phyloP scores from a whole-genome alignment of 2,329 filamentous ascomycete species.

The Dactylonectria macrodidyma region DNA sequence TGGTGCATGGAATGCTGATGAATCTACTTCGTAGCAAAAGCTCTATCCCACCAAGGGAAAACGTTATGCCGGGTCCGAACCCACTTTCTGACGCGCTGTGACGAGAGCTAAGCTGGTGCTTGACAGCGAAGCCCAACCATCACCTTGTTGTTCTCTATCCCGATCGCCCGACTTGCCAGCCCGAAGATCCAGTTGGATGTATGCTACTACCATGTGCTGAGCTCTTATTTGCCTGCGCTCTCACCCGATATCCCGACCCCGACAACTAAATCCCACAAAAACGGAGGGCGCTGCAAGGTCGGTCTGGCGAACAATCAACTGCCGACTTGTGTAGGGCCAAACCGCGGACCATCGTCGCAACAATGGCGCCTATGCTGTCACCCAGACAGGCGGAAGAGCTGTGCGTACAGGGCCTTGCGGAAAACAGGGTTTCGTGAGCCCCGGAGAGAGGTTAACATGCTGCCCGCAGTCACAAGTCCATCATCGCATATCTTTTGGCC shows the following conservation, averaged over 20 bases:
- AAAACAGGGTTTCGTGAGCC: constrained; percentile 24
- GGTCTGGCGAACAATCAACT: constrained; percentile 26
- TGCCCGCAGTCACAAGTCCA: constrained; percentile 84
- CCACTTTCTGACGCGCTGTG: constrained; percentile 30
- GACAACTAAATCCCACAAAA: constrained; percentile 10
- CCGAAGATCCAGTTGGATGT: constrained; percentile 2
- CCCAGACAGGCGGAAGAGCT: constrained; percentile 89
- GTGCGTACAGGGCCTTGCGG: constrained; percentile 66
- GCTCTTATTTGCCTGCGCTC: constrained; percentile 7
- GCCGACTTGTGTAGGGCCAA: constrained; percentile 25
- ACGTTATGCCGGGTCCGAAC: constrained; percentile 27
- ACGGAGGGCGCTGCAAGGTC: constrained; percentile 25
- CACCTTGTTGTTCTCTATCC: constrained; percentile 18
- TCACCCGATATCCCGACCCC: not conserved
- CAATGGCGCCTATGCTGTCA: constrained; percentile 83
- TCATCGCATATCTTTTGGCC: constrained; percentile 88
- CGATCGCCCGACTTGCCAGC: constrained; percentile 12
- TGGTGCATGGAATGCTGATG: constrained; percentile 8
- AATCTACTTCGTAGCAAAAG: not conserved
- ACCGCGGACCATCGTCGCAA: constrained; percentile 20
- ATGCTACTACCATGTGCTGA: constrained; percentile 18
- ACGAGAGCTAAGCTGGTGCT: constrained; percentile 26
- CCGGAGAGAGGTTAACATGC: constrained; percentile 36
- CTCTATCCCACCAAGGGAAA: constrained; percentile 26
- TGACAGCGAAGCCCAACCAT: constrained; percentile 28